Evolutionary conservation across 2,329 filamentous ascomycete genomes (phyloP), one percentile per base, ranked within the genome.

Genomic region (Dactylellina leptospora): DNA sequence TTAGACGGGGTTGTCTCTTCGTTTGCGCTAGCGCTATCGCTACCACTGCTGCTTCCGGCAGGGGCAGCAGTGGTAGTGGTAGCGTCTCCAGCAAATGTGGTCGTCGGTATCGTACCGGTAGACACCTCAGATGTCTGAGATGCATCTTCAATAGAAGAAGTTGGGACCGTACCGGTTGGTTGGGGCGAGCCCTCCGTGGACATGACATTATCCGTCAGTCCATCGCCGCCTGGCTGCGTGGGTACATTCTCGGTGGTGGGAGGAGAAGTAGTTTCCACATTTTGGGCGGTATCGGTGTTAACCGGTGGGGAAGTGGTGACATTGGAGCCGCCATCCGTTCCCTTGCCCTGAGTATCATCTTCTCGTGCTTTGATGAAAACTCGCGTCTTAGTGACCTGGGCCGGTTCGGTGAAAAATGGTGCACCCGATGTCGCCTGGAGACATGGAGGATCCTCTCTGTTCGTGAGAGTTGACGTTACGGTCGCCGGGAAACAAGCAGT

Each of bases 1-100:
- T 72, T 59, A 72, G 68, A 72, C 38, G 68, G 30, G 25, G 53
- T 25, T 55, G 20, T 72, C 22, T 64, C 51, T 63, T 64, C 58
- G 64, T 42, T 62, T 22, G 50, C 40, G 53, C 59, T 54, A n/a
- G 53, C 44, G 25, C 45, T 54, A 28, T 22, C 18, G 28, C 54
- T 27, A 22, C 22, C 4, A 45, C 28, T 33, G 20, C 13, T 51
- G n/a, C 23, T 51, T 5, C 11, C 11, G 25, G 23, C 27, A 51
- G 47, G 25, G 20, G n/a, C n/a, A 33, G 27, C 22, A 22, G 25
- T 45, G 33, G 51, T 56, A 56, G 47, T 28, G 23, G 16, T 22
- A 4, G 27, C 59, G 36, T 54, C 62, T 50, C 45, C 44, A 51
- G 38, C 47, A 48, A 53, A 38, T 16, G 62, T 68, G 27, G 44